Evolutionary conservation across 352 stramenopile genomes (phyloP), one percentile per base, ranked within the genome.

Genomic region (Globisporangium cystogenes): DNA sequence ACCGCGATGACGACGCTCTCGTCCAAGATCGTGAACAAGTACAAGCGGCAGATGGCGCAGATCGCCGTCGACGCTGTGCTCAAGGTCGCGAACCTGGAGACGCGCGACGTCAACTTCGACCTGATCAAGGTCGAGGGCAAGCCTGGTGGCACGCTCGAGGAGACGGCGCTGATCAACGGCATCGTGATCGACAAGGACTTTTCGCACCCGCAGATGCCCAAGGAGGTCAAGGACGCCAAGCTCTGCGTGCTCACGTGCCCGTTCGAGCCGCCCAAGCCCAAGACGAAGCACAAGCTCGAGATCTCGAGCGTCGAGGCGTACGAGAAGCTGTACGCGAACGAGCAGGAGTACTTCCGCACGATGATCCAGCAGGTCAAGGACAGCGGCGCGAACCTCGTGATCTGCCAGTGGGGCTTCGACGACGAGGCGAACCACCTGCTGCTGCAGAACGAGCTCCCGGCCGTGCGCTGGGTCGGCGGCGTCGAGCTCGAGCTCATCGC

Each of bases 131-230:
- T 99, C 65, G 96, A 99, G 67, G 96, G 96, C 56, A 99, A 99
- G 74, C 79, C 96, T 0, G 97, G 97, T 31, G 97, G 97, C 11
- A 97, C 90, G 29, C 71, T 99, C 2, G 94, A 98, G 57, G 97
- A 99, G 51, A 99, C 97, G 26, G 82, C 97, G 63, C 82, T 99
- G 48, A 98, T 99, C 62, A 92, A 98, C 62, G 97, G 97, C 33
- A 98, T 99, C 55, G 96, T 99, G 37, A 97, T 99, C 63, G 97
- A 99, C 78, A 99, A 99, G 91, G 97, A 99, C 70, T 99, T 99
- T 60, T 98, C 82, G 44, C 97, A 99, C 76, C 94, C 96, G 24
- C 97, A 99, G 85, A 99, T 99, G 96, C 80, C 91, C 29, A 99
- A 99, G 72, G 74, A 89, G 44, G 85, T 99, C 36, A 93, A 97